Base-by-base conservation (phyloP, 2,329 filamentous ascomycete species). In the Ilyonectria robusta region DNA sequence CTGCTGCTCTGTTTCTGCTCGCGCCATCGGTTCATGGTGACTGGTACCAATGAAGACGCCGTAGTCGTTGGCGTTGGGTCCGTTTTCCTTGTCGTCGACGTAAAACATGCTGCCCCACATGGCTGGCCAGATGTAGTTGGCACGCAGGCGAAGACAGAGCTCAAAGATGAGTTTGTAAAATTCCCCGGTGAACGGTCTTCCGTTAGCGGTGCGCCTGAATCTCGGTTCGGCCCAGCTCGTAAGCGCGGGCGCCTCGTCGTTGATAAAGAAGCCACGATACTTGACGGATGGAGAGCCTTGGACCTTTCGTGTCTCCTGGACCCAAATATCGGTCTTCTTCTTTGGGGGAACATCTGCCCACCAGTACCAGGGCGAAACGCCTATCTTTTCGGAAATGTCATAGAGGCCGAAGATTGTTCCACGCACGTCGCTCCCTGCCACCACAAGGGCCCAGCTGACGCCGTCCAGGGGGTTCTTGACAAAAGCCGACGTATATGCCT, bases 111-210 rank as follows among this genome's bases (percentile, higher is more conserved):
- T 87, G 6, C 86, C 87, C 92, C 92, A 94, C 76, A 89, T 84
- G 1, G 91, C 87, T 0, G 92, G 92, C 92, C 92, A 94, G 56
- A 94, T 82, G 74, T 93, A 94, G 78, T 94, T 94, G 17, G 92
- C 92, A 42, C 89, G 86, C 31, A 92, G 84, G 7, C 92, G 86
- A 6, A 94, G 86, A 1, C 94, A 81, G 1, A 94, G 83, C 80
- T 94, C 92, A 68, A 93, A 93, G 21, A 94, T 88, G 21, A 87
- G 86, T 4, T 86, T 81, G 78, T 94, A 93, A 9, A 92, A 92
- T 7, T 59, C 56, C 3, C 29, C 33, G 4, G 47, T 59, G 6
- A 48, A 59, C 9, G 40, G 40, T n/a, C 40, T 42, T 5, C 40
- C 40, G 7, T 42, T 42, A 6, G 40, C 40, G 17, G 40, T 42